Conservation (phyloP, 805 yeast species). For the Candida chauliodis region DNA sequence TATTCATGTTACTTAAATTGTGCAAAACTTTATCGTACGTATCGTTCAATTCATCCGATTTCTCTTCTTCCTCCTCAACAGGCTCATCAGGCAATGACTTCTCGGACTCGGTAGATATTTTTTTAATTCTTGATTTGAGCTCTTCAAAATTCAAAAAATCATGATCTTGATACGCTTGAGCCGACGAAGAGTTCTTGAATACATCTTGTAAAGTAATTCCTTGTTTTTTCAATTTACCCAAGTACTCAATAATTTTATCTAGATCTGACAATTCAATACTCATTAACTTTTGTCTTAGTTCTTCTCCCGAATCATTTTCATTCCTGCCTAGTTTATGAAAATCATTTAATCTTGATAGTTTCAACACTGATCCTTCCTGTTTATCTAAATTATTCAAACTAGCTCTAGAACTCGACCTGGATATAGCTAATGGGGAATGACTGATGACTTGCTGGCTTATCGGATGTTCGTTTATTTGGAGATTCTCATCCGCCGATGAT, state of each 20-base stretch:
- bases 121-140: slow-evolving; percentile 15
- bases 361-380: slow-evolving; percentile 42
- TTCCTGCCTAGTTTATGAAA: slow-evolving; percentile 12
- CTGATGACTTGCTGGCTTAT: slow-evolving; percentile 4
- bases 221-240: slow-evolving; percentile 26
- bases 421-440: slow-evolving; percentile 15
- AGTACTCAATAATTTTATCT: slow-evolving; percentile 29
- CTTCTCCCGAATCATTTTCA: slow-evolving; percentile 29
- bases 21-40: slow-evolving; percentile 22
- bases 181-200: slow-evolving; percentile 11
- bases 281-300: slow-evolving; percentile 30
- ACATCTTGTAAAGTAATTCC: slow-evolving; percentile 29
- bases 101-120: slow-evolving; percentile 6
- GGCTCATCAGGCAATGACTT: slow-evolving; percentile 3
- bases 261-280: slow-evolving; percentile 30
- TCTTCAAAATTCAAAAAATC: slow-evolving; percentile 14
- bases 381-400: slow-evolving; percentile 32
- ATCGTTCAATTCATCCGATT: slow-evolving; percentile 13
- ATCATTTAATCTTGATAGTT: slow-evolving; percentile 27
- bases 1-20: slow-evolving; percentile 12
- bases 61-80: background rate
- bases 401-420: slow-evolving; percentile 27
- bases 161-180: slow-evolving; percentile 6
- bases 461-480: slow-evolving; percentile 1
- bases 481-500: slow-evolving; percentile 1